phyloP scores from a whole-genome alignment of 331 rosid genomes.

The Telfairia occidentalis region DNA sequence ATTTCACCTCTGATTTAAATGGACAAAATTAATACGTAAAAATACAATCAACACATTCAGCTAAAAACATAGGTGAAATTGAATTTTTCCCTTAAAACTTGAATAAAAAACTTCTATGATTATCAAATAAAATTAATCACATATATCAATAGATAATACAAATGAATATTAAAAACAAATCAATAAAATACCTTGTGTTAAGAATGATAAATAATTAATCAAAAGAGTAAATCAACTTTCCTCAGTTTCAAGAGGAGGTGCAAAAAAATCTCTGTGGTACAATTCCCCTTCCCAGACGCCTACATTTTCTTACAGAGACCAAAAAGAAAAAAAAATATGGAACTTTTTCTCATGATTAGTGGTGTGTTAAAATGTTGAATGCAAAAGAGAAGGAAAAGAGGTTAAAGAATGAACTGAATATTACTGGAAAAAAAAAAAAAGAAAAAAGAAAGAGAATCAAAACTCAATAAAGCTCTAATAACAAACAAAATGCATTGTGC shows the following conservation, averaged over 20 bases:
- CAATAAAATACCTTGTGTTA: not conserved
- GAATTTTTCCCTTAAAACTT: too few species aligned
- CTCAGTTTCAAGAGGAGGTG: not conserved
- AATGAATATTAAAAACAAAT: not conserved
- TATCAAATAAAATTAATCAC: not conserved
- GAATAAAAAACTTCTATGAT: not conserved
- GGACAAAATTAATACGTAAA: too few species aligned
- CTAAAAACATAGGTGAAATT: too few species aligned
- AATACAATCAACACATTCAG: too few species aligned
- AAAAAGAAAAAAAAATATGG: not conserved
- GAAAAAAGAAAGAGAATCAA: not conserved
- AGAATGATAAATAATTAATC: not conserved
- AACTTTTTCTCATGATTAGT: not conserved
- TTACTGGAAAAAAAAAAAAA: slow-evolving; percentile 13
- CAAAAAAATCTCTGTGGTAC: not conserved
- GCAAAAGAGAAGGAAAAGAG: slow-evolving; percentile 6
- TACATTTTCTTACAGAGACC: not conserved
- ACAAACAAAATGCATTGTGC: slow-evolving; percentile 18
- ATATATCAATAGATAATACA: not conserved
- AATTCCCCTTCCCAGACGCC: not conserved
- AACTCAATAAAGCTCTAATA: slow-evolving; percentile 1
- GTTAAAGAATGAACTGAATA: slow-evolving; percentile 53
- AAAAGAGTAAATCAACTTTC: not conserved
- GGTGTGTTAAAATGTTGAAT: not conserved
- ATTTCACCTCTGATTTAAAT: too few species aligned